Conservation (phyloP, 192 early-diverging fungal genomes). For the Entomortierella parvispora region DNA sequence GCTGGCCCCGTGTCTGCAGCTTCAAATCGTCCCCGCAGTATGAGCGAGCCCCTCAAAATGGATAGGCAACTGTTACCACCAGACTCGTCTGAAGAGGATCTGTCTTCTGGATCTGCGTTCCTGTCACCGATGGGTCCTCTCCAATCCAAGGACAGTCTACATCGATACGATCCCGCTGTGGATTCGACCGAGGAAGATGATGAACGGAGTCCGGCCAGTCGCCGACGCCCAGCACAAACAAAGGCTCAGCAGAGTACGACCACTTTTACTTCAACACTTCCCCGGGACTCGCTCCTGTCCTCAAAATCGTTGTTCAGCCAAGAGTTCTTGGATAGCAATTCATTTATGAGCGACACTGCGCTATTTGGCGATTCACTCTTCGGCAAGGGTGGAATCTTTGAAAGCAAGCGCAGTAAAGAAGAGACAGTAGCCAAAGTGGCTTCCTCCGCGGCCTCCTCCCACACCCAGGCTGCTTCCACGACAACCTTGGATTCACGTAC, state of each 20-base stretch:
- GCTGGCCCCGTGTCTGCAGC: background rate
- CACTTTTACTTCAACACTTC: background rate
- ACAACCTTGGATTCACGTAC: background rate
- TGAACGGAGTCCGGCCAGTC: background rate
- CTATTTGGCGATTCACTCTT: conserved; percentile 38
- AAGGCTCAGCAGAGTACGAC: background rate
- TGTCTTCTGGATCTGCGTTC: conserved; percentile 10
- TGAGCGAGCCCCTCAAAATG: conserved; percentile 35
- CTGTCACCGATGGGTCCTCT: conserved; percentile 12
- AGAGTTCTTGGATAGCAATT: conserved; percentile 33
- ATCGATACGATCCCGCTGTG: background rate
- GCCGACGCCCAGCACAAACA: background rate
- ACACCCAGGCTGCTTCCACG: background rate
- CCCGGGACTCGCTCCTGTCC: conserved; percentile 12
- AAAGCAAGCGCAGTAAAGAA: conserved; percentile 2
- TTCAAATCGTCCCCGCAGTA: conserved; percentile 20
- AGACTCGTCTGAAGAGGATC: conserved; percentile 29
- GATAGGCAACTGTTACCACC: conserved; percentile 24
- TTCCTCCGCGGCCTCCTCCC: background rate
- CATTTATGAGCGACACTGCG: conserved; percentile 20
- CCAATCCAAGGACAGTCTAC: background rate
- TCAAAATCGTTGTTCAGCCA: conserved; percentile 20
- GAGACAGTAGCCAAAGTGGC: conserved; percentile 1
- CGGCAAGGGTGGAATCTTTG: conserved; percentile 15
- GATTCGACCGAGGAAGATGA: conserved; percentile 11